Evolutionary conservation across 306 rosid genomes (phyloP), one percentile per base, ranked within the genome.

Genomic region (Prunus mira): DNA sequence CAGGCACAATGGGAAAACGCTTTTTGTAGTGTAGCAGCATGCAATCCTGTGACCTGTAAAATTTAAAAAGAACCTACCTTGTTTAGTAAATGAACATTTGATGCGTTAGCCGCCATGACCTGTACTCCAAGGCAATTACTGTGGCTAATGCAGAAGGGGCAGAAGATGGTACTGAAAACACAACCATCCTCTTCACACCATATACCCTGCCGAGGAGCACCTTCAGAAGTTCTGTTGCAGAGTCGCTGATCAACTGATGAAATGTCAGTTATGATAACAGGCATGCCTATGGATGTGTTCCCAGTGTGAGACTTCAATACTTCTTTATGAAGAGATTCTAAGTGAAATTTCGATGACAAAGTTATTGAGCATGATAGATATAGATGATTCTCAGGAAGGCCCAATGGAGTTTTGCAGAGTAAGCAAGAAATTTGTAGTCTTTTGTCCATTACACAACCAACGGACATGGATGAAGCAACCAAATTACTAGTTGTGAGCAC

Each of bases 111-210:
- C 47, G 98, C 98, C 89, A 91, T 58, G 78, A 90, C 73, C 86
- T 90, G 91, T 72, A 89, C 96, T 32, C 98, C 98, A 64, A 93
- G 86, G 76, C 84, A 85, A 73, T 82, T 88, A 80, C 68, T 58
- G 65, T 71, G 46, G 30, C 66, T 81, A 69, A 64, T 67, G 84
- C 98, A 94, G 87, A 89, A 92, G 79, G 97, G 96, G 76, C 98
- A 94, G 79, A 86, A 82, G 66, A 92, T 71, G 66, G 84, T 54
- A 60, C 84, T 84, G 83, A 85, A 92, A 74, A 94, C 98, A 65
- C 95, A 92, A 47, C 98, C 98, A 79, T 91, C 98, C 80, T 90
- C 91, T 69, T 76, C 85, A 78, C 91, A 86, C 98, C 98, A 94
- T 74, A 85, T 81, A 55, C 95, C 91, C 75, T 79, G 86, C 56